Base-by-base conservation (phyloP, 352 stramenopile species). In the Phytophthora macrochlamydospora region DNA sequence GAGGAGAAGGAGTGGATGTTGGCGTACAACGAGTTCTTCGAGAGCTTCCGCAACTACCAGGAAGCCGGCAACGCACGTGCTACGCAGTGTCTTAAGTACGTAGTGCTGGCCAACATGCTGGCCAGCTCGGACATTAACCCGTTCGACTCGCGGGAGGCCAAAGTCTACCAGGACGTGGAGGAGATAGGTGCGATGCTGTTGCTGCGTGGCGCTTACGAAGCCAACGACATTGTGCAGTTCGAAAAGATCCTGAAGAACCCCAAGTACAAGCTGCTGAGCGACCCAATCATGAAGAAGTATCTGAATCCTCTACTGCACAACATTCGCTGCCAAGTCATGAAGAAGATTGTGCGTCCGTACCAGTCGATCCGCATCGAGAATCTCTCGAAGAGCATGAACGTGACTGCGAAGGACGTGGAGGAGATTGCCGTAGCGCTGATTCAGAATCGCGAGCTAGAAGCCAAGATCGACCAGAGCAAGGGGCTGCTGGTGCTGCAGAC, bases 11-110 rank as follows among this genome's bases (percentile, higher is more conserved):
- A 95, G 56, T 98, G 91, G 91, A 86, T 86, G 63, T 73, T 93
- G 37, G 93, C 93, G 44, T 98, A 98, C 79, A 97, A 98, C 62
- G 90, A 98, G 65, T 97, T 98, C 65, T 98, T 97, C 37, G 91
- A 97, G 75, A 94, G 90, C 59, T 98, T 98, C 63, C 83, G 90
- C 37, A 97, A 96, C 67, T 97, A 98, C 67, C 92, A 98, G 58
- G 90, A 98, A 72, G 91, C 91, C 11, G 93, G 90, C 4, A 96
- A 97, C 59, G 60, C 81, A 29, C 85, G 90, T 12, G 91, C 93
- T 28, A 95, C 90, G 62, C 85, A 97, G 44, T 96, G 89, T 59
- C 85, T 98, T 40, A 97, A 98, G 76, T 97, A 97, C 69, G 90
- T 96, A 11, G 90, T 98, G 44, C 71, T 98, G 18, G 91, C 93